A percentile compares a stretch with the other conserved stretches of the same genome.
Evolutionary conservation across 768 basidiomycete species (phyloP).

Genomic region (Chiua virens): DNA sequence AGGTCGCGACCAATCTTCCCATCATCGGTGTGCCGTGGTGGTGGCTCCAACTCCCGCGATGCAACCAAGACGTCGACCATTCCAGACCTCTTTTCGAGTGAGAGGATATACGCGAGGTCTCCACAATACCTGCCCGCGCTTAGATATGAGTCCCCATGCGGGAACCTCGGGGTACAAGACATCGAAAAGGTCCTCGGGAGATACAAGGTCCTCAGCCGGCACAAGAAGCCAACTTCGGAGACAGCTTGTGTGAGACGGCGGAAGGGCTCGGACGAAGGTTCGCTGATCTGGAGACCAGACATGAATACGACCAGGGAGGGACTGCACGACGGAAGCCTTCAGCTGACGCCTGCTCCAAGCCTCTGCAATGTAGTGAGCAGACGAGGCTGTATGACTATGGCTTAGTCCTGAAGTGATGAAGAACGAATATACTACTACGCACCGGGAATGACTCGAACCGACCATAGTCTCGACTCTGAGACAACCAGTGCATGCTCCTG

Average conservation of each 20-base stretch:
- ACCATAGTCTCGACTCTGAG: too few species aligned
- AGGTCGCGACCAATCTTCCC: too few species aligned
- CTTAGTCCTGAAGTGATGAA: too few species aligned
- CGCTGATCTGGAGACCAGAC: neutral
- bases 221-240: neutral
- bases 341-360: too few species aligned
- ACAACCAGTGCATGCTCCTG: too few species aligned
- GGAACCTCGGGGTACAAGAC: neutral
- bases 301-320: neutral
- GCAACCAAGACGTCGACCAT: neutral
- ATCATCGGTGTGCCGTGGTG: too few species aligned
- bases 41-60: neutral
- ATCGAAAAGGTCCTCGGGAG: neutral
- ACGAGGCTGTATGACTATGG: too few species aligned
- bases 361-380: too few species aligned
- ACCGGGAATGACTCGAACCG: too few species aligned
- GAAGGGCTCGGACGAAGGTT: neutral
- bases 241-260: neutral
- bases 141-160: neutral
- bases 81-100: neutral
- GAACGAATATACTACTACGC: too few species aligned
- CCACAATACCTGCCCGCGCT: neutral
- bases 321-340: neutral
- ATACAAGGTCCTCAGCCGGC: neutral
- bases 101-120: neutral